Conservation (phyloP, 2,329 filamentous ascomycete species). For the Neonectria hederae region DNA sequence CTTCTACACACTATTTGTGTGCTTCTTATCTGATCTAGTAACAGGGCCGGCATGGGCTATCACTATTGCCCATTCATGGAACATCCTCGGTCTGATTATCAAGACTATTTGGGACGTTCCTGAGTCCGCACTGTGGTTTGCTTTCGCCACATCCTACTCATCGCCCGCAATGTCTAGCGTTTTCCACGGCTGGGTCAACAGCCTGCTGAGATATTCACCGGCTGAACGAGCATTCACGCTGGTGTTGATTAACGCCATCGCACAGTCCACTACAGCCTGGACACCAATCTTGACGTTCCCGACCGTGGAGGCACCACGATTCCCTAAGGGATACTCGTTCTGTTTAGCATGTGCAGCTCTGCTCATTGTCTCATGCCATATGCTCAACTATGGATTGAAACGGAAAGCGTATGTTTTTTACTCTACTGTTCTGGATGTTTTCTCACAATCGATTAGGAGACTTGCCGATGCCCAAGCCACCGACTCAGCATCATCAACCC, state of each 20-base stretch:
- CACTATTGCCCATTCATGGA: constrained; percentile 59
- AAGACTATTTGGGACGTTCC: constrained; percentile 66
- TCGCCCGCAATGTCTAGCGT: constrained; percentile 63
- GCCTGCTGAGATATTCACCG: constrained; percentile 54
- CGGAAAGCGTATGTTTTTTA: constrained; percentile 32
- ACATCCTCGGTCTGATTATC: constrained; percentile 62
- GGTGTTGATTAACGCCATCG: constrained; percentile 61
- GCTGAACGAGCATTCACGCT: constrained; percentile 60
- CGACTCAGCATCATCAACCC: constrained; percentile 1
- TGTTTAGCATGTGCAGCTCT: constrained; percentile 47
- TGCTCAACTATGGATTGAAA: constrained; percentile 35
- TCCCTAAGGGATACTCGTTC: constrained; percentile 54
- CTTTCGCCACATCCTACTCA: constrained; percentile 57
- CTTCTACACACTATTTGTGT: constrained; percentile 63
- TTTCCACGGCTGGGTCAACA: constrained; percentile 66
- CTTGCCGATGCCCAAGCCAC: not conserved
- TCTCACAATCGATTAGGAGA: constrained; percentile 3
- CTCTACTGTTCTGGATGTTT: fast-evolving
- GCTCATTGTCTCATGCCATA: constrained; percentile 40
- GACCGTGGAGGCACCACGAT: constrained; percentile 55
- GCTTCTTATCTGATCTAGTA: constrained; percentile 64
- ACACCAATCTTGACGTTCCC: constrained; percentile 62
- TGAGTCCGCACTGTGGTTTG: constrained; percentile 46
- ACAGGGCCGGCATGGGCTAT: constrained; percentile 65
- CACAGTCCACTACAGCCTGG: constrained; percentile 66